Conservation (phyloP, 352 stramenopile species). For the Pythium dissimile region DNA sequence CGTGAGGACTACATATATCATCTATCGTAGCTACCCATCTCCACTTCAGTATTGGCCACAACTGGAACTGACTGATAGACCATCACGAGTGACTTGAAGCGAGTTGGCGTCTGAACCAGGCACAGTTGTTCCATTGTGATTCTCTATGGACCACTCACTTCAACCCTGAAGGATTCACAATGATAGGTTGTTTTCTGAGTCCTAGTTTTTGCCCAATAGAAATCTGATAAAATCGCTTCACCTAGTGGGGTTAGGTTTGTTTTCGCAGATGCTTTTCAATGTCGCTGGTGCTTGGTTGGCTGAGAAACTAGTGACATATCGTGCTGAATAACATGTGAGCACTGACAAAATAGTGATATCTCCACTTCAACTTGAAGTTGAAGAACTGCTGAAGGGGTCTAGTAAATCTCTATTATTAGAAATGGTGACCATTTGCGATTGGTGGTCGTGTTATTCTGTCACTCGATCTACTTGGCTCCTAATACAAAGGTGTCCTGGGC, state of each 20-base stretch:
- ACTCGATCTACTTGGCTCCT: no score
- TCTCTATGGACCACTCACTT: constrained; percentile 23
- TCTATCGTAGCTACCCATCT: no score
- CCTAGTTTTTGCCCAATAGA: constrained; percentile 7
- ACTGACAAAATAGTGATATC: background rate
- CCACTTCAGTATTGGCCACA: no score
- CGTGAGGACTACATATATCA: background rate
- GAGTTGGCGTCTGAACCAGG: background rate
- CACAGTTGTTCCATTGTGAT: constrained; percentile 12
- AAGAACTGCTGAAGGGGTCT: no score
- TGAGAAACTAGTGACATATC: constrained; percentile 4
- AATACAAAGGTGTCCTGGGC: no score
- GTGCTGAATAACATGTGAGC: background rate
- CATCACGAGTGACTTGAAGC: constrained; percentile 17
- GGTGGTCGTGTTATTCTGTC: no score
- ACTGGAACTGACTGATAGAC: no score
- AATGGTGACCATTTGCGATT: no score
- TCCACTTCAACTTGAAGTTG: constrained; percentile 29
- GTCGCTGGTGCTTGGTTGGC: constrained; percentile 22
- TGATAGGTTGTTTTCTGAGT: constrained; percentile 10
- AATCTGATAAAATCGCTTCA: background rate
- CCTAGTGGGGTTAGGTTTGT: background rate
- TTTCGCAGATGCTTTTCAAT: no score
- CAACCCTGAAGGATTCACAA: constrained; percentile 7
- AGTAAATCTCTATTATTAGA: no score